Conservation (phyloP, 352 stramenopile genomes). For the Globisporangium cederbergense region DNA sequence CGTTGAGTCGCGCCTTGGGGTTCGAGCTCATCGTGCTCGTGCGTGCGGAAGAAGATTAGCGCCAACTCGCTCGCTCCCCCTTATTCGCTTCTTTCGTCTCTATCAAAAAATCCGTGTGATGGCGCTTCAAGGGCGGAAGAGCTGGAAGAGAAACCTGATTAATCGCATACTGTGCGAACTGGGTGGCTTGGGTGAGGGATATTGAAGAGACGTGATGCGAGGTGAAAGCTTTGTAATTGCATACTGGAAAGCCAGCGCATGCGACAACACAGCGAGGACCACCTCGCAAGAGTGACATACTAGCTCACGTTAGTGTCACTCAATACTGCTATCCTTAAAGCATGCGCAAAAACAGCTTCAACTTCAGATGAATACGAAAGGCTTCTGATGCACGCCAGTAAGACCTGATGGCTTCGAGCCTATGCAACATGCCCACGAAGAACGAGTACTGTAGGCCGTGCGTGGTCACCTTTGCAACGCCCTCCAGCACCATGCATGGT, state of each 20-base stretch:
- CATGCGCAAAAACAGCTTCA: no score
- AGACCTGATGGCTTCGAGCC: no score
- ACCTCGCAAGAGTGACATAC: not conserved
- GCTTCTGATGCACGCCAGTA: no score
- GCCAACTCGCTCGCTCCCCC: not conserved
- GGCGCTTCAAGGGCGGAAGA: constrained; percentile 2
- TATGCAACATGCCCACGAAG: no score
- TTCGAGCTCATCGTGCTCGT: constrained; percentile 26
- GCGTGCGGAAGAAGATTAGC: no score
- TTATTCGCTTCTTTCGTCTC: not conserved
- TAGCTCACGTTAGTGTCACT: not conserved
- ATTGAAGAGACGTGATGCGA: not conserved
- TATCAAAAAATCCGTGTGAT: not conserved
- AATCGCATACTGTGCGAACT: not conserved
- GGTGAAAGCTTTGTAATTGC: not conserved
- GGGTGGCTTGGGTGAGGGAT: not conserved
- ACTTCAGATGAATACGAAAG: no score
- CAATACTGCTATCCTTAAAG: no score
- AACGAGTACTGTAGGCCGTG: no score
- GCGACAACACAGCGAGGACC: not conserved
- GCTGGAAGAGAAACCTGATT: not conserved
- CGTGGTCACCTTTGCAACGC: no score
- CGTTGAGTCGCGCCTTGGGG: constrained; percentile 46
- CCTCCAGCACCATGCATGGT: no score
- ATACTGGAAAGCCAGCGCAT: constrained; percentile 3